Base-by-base conservation (phyloP, 2,329 filamentous ascomycete species). In the Ascochyta lentis region DNA sequence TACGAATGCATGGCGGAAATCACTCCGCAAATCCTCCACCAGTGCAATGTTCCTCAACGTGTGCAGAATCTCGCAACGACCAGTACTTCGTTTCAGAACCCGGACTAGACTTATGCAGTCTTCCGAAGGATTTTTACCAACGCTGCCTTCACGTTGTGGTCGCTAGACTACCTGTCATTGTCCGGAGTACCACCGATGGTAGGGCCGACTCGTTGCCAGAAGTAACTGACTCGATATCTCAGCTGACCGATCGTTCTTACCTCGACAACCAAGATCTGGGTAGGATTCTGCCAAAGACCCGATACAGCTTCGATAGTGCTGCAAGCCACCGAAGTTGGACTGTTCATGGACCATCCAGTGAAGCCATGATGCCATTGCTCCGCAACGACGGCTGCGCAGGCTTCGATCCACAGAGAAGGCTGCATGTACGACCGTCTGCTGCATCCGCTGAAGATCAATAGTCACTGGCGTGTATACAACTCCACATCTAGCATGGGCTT, bases 401-500 rank as follows among this genome's bases (percentile, higher is more conserved):
- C 23, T 27, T 55, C 27, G 45, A 48, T 40, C 27, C 42, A 37
- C 47, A 39, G 26, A 47, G 31, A 43, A 35, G 34, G 7, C 53
- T 47, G 47, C 42, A 56, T 13, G 53, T 56, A 38, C 12, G 15
- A 56, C 53, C 41, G 22, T 51, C 7, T 24, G 24, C 12, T 47
- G 38, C 24, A 48, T 51, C 42, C 38, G 38, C 26, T 13, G 40
- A 27, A 34, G 46, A 47, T 46, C 22, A 22, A 49, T 41, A 29
- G 51, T 22, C 22, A 45, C 26, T 49, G 46, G 52, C 34, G 46
- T 49, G 53, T 56, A 56, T 51, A 48, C 53, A 43, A 8, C 6
- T 29, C 42, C 37, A 50, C 23, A 15, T 51, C 22, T 37, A 56
- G 48, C 48, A 56, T 56, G 53, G 53, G 42, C 38, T 47, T 56